Conservation (phyloP, 169 alveolate genomes). For the Plasmodium billcollinsi region DNA sequence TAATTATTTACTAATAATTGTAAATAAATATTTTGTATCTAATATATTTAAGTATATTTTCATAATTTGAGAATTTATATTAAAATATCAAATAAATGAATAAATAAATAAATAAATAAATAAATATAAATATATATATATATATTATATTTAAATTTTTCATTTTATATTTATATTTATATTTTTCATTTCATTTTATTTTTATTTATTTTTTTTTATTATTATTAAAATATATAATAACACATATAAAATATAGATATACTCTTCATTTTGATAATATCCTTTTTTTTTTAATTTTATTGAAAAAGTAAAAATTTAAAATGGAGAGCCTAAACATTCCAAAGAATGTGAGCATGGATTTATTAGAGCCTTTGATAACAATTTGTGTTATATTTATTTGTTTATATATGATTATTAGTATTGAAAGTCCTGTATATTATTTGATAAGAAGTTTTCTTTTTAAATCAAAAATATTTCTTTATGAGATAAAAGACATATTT, state of each 20-base stretch:
- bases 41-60: too few species aligned
- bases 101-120: not conserved
- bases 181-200: not conserved
- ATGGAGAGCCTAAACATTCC: conserved; percentile 31
- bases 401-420: conserved; percentile 58
- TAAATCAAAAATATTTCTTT: conserved; percentile 30
- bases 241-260: not conserved
- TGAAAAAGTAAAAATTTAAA: not conserved
- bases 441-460: conserved; percentile 33
- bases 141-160: not conserved
- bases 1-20: too few species aligned
- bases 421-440: conserved; percentile 43
- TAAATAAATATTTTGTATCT: too few species aligned
- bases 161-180: not conserved
- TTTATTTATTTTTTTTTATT: conserved; percentile 1
- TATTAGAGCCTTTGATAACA: conserved; percentile 56
- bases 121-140: not conserved
- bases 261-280: not conserved
- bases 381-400: conserved; percentile 57
- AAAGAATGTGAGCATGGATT: conserved; percentile 16
- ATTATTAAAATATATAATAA: not conserved
- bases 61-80: too few species aligned
- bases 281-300: not conserved
- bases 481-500: conserved; percentile 62
- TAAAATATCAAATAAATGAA: too few species aligned